phyloP scores from a whole-genome alignment of 1,139 yeast genomes.

The Pneumocystis oryctolagi region DNA sequence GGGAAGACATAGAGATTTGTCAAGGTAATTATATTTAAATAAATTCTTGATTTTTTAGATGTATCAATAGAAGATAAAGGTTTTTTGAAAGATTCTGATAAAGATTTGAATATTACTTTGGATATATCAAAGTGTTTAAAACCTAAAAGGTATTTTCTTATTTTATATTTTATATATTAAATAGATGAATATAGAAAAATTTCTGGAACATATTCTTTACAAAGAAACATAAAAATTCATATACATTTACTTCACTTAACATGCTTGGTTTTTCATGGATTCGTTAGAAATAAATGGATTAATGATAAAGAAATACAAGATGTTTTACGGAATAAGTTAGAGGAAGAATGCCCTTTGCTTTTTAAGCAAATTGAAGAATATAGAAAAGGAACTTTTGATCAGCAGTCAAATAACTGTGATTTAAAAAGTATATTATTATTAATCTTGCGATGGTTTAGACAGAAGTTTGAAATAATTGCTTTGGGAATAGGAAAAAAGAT shows the following conservation, averaged over 20 bases:
- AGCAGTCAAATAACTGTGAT: not conserved
- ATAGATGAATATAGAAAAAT: not conserved
- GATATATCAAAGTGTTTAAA: not conserved
- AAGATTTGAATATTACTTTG: not conserved
- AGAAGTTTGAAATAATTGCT: slow-evolving; percentile 23
- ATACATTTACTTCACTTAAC: slow-evolving; percentile 48
- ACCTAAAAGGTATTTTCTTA: not conserved
- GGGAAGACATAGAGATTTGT: not conserved
- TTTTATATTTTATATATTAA: not conserved
- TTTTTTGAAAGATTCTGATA: not conserved
- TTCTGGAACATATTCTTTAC: slow-evolving; percentile 25
- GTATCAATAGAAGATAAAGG: not conserved
- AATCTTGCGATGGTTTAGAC: slow-evolving; percentile 32
- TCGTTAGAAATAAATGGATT: slow-evolving; percentile 60
- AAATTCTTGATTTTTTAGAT: not conserved
- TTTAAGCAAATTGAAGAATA: not conserved
- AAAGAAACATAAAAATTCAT: slow-evolving; percentile 34
- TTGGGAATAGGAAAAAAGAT: slow-evolving; percentile 11
- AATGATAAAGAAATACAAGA: slow-evolving; percentile 34
- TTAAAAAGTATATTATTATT: slow-evolving; percentile 6
- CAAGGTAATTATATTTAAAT: not conserved
- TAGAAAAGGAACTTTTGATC: not conserved
- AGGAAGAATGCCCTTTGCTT: not conserved
- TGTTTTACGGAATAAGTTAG: slow-evolving; percentile 6
- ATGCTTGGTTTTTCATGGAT: slow-evolving; percentile 50